Percentiles rank a stretch among this genome's conserved stretches.
Conservation (phyloP, 176 grass and related monocot species). For the Rhynchospora pubera region DNA sequence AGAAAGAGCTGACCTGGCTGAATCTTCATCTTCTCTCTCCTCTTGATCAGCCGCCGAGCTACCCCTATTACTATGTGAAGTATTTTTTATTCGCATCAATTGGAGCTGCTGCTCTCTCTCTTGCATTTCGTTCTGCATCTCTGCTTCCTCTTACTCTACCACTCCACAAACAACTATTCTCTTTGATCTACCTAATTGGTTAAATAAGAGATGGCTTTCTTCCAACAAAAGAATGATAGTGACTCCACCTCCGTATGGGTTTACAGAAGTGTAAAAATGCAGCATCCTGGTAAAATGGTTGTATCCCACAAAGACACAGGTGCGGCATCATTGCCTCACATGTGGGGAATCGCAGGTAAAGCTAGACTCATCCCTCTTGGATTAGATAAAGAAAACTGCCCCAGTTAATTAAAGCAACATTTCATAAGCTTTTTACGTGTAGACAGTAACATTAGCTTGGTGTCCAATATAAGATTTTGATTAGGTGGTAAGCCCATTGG, state of each 20-base stretch:
- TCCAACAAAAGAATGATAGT: constrained; percentile 23
- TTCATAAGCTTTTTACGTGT: constrained; percentile 5
- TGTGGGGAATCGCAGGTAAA: constrained; percentile 22
- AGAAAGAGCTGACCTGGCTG: constrained; percentile 63
- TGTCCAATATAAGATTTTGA: constrained; percentile 11
- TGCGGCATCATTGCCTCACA: constrained; percentile 29
- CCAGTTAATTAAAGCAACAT: background rate
- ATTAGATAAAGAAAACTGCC: background rate
- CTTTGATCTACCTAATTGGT: constrained; percentile 16
- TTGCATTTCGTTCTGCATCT: constrained; percentile 41
- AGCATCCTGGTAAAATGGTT: constrained; percentile 33
- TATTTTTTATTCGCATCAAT: constrained; percentile 61
- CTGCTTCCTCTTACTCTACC: constrained; percentile 7
- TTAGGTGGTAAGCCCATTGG: background rate
- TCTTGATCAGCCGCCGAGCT: constrained; percentile 11
- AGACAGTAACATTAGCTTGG: constrained; percentile 40
- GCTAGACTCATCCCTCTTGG: background rate
- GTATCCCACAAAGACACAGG: constrained; percentile 28
- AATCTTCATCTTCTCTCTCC: constrained; percentile 15
- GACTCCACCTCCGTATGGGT: background rate
- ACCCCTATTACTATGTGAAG: constrained; percentile 26
- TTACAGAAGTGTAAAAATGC: constrained; percentile 3
- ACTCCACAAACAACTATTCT: background rate
- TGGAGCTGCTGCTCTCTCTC: constrained; percentile 66
- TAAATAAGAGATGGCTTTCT: constrained; percentile 18